Base-by-base conservation (phyloP, 345 rosid species). In the Raphanus sativus region DNA sequence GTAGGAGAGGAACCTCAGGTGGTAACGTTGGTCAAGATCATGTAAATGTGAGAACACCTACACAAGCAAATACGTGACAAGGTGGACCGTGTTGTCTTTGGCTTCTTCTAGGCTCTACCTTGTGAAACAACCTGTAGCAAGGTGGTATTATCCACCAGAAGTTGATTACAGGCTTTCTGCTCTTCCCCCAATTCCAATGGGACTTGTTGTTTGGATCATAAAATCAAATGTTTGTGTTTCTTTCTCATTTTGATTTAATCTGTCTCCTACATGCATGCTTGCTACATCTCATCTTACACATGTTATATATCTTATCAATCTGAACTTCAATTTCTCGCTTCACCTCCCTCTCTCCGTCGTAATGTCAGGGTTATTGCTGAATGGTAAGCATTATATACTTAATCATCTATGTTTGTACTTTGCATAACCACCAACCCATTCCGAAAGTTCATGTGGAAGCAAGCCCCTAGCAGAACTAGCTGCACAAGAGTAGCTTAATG, bases 21-120 rank as follows among this genome's bases (percentile, higher is more conserved):
- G 99, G 78, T 87, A 96, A 7, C 86, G 85, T 65, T 93, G 97
- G 77, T 90, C 99, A 77, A 96, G 97, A 38, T 87, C 93, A 77
- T 89, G 98, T 77, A 91, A 88, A 89, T 96, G 98, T 28, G 98
- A 84, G 84, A 93, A 96, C 62, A 96, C 98, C 97, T 91, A 84
- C 77, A 77, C 68, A 81, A 45, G 29, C 29, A 26, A 30, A 32
- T 38, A 58, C 25, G 69, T 29, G 52, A n/a, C n/a, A n/a, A n/a
- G n/a, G n/a, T n/a, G n/a, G n/a, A n/a, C n/a, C n/a, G n/a, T n/a
- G n/a, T n/a, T n/a, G n/a, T n/a, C n/a, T n/a, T n/a, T n/a, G n/a
- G n/a, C n/a, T n/a, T n/a, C n/a, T n/a, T n/a, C n/a, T n/a, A n/a
- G n/a, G n/a, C n/a, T n/a, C n/a, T n/a, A n/a, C n/a, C n/a, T n/a